phyloP scores from a whole-genome alignment of 495 filamentous ascomycete species.

The Trichoderma erinaceum region DNA sequence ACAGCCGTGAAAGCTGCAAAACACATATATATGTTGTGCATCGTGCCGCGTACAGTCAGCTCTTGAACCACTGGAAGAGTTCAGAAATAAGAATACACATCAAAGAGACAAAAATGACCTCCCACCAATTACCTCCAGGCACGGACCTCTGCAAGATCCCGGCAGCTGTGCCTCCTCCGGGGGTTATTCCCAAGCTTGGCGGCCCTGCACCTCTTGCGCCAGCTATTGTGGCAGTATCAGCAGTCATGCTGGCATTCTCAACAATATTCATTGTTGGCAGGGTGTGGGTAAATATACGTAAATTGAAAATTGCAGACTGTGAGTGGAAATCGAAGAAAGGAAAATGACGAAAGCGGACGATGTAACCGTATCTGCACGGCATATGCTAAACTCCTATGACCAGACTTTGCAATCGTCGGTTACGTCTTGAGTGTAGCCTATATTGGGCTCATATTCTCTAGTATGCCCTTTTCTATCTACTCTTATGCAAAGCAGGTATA shows the following conservation, averaged over 20 bases:
- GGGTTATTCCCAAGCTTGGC: neutral
- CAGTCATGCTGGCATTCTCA: neutral
- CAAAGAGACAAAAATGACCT: neutral
- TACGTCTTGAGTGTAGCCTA: neutral
- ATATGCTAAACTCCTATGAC: neutral
- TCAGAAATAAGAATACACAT: neutral
- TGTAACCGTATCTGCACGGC: neutral
- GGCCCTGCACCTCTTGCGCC: neutral
- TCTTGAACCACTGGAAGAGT: neutral
- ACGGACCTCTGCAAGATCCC: neutral
- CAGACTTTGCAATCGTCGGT: neutral
- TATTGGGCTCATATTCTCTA: neutral
- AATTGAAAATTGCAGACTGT: neutral
- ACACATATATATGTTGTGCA: too few species aligned
- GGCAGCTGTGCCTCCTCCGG: neutral
- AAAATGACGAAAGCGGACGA: neutral
- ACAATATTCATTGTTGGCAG: neutral
- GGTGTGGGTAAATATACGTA: neutral
- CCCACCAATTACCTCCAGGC: neutral
- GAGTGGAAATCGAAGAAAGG: neutral
- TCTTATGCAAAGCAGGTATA: neutral
- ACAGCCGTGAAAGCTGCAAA: too few species aligned
- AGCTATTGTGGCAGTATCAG: neutral
- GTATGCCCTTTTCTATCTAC: neutral
- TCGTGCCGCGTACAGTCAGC: too few species aligned